phyloP scores from a whole-genome alignment of 2,329 filamentous ascomycete genomes.

The Trematosphaeria pertusa region DNA sequence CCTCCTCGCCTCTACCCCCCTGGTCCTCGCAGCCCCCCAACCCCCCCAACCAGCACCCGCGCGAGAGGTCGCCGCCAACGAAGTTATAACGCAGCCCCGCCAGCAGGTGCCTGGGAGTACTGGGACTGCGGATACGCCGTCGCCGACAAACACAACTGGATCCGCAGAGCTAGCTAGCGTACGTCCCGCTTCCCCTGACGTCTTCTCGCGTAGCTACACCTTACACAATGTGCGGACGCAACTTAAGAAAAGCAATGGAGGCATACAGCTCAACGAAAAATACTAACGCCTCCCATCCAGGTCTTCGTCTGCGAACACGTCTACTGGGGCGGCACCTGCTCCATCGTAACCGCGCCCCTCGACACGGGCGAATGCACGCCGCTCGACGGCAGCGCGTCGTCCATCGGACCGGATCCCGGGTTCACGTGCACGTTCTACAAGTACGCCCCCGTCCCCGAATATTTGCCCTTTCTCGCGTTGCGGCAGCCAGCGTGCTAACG shows the following conservation, averaged over 20 bases:
- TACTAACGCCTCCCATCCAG: slow-evolving; percentile 23
- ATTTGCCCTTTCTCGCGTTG: too few relatives aligned
- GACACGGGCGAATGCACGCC: slow-evolving; percentile 25
- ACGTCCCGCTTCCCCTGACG: background rate
- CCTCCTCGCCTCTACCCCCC: slow-evolving; percentile 1
- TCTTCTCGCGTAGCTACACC: too few relatives aligned
- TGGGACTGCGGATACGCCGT: too few relatives aligned
- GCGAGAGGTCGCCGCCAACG: background rate
- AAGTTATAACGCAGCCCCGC: background rate
- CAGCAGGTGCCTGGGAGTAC: too few relatives aligned
- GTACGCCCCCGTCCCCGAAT: slow-evolving; percentile 19
- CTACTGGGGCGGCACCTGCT: slow-evolving; percentile 32
- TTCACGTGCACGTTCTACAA: slow-evolving; percentile 36
- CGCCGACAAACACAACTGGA: slow-evolving; percentile 1
- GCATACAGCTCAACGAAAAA: too few relatives aligned
- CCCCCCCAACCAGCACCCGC: too few relatives aligned
- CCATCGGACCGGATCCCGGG: slow-evolving; percentile 31
- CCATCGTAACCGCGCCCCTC: slow-evolving; percentile 14
- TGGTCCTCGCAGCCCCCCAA: slow-evolving; percentile 4
- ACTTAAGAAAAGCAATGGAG: too few relatives aligned
- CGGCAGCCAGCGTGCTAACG: too few relatives aligned
- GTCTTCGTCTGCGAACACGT: slow-evolving; percentile 34
- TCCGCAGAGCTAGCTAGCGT: slow-evolving; percentile 4
- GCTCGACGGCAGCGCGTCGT: slow-evolving; percentile 24
- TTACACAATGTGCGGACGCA: too few relatives aligned